Conservation (phyloP, 192 early-diverging fungal species). For the Thoreauomyces humboldtii region DNA sequence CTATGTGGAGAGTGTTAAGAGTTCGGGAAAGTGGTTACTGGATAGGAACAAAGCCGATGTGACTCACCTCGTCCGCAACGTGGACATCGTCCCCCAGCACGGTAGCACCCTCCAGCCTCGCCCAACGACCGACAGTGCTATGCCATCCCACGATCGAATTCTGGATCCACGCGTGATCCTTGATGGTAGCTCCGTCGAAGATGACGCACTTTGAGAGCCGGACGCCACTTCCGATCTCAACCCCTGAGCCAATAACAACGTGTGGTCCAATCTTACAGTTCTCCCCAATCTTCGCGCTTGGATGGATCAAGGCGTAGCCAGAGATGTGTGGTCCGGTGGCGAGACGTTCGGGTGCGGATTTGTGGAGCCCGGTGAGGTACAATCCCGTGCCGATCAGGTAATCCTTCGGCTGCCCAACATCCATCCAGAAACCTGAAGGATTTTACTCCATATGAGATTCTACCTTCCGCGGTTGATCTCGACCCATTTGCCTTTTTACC, state of each 20-base stretch:
- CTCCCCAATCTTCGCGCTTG: conserved; percentile 89
- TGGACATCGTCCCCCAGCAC: conserved; percentile 98
- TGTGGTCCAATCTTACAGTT: conserved; percentile 96
- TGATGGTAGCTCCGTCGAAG: conserved; percentile 76
- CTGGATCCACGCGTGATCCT: conserved; percentile 84
- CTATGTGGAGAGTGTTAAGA: not conserved
- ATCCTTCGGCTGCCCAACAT: conserved; percentile 99
- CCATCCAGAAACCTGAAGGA: conserved; percentile 99
- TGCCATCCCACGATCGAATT: conserved; percentile 95
- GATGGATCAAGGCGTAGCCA: conserved; percentile 91
- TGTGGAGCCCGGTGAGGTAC: conserved; percentile 81
- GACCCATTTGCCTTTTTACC: too few relatives aligned
- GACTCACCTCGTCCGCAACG: conserved; percentile 73
- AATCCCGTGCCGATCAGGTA: conserved; percentile 93
- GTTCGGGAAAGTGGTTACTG: not conserved
- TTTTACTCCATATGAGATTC: too few relatives aligned
- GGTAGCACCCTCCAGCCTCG: conserved; percentile 88
- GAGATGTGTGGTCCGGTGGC: conserved; percentile 54
- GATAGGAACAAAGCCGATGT: too few relatives aligned
- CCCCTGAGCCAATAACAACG: conserved; percentile 92
- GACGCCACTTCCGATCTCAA: conserved; percentile 89
- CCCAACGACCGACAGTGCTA: conserved; percentile 91
- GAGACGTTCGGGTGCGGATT: conserved; percentile 70
- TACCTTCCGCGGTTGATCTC: too few relatives aligned
- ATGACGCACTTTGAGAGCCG: conserved; percentile 85